Percentiles rank a stretch among this genome's conserved stretches.
These are phyloP conservation scores for Terana coerulea DNA, from an alignment of 768 basidiomycete genomes.

Conservation along the genomic window DNA sequence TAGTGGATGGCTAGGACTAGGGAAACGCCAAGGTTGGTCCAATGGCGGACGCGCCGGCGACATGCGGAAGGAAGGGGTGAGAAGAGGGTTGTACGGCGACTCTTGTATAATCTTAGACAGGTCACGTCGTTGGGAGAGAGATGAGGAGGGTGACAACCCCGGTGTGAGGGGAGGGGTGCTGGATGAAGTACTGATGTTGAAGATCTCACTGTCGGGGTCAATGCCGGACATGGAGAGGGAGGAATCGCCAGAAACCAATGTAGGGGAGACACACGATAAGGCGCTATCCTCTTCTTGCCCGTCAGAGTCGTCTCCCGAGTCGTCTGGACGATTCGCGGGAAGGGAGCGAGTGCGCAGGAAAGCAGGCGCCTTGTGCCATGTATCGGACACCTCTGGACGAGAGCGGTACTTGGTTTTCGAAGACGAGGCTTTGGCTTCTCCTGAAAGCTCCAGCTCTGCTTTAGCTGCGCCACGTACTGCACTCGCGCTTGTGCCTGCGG, in stretches of 20 bases:
- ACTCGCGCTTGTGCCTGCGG: constrained; percentile 35
- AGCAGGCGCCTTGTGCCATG: background rate
- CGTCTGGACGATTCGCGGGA: background rate
- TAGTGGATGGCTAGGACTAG: constrained; percentile 75
- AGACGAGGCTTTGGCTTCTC: background rate
- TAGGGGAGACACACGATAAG: background rate
- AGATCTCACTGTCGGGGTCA: constrained; percentile 7
- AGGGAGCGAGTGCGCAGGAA: constrained; percentile 1
- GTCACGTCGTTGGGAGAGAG: constrained; percentile 16
- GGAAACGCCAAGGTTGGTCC: constrained; percentile 80
- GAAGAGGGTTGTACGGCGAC: constrained; percentile 73
- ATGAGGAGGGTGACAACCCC: constrained; percentile 17
- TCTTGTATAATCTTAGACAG: constrained; percentile 37
- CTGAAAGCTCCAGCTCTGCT: constrained; percentile 1
- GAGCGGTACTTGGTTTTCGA: background rate
- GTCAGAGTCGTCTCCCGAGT: constrained; percentile 7
- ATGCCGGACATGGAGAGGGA: background rate
- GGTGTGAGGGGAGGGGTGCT: constrained; percentile 26
- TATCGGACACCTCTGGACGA: background rate
- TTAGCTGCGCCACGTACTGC: constrained; percentile 23
- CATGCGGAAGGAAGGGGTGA: constrained; percentile 75
- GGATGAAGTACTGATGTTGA: constrained; percentile 8
- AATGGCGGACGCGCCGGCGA: constrained; percentile 71
- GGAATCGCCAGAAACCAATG: background rate
- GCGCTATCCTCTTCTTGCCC: background rate